These are phyloP conservation scores for Hippophae tibetana DNA, from an alignment of 306 rosid species.

Conservation along the genomic window DNA sequence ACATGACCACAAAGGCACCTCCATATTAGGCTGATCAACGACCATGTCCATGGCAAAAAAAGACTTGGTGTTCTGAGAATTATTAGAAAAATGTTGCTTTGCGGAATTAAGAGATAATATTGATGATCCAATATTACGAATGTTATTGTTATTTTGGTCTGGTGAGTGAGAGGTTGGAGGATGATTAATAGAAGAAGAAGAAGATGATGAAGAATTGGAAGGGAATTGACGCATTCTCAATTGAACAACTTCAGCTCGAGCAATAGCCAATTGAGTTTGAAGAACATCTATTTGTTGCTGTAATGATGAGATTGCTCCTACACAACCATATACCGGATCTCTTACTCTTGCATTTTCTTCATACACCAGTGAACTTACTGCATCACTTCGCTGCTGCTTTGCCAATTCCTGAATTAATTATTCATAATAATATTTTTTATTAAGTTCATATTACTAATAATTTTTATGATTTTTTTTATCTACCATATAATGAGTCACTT, in stretches of 20 bases:
- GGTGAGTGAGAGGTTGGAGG: too few species aligned
- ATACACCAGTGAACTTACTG: constrained; percentile 91
- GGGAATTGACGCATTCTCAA: constrained; percentile 44
- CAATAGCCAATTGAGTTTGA: constrained; percentile 66
- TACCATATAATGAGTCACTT: too few species aligned
- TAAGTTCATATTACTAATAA: too few species aligned
- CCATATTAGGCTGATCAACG: constrained; percentile 49
- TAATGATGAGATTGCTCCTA: constrained; percentile 83
- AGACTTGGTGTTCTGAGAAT: constrained; percentile 42
- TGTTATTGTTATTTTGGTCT: background rate
- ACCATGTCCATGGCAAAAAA: constrained; percentile 51
- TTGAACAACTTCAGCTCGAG: constrained; percentile 74
- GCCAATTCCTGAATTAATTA: constrained; percentile 53
- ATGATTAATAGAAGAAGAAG: too few species aligned
- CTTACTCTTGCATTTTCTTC: constrained; percentile 89
- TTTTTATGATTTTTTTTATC: too few species aligned
- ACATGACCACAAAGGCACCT: constrained; percentile 70
- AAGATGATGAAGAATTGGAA: constrained; percentile 10
- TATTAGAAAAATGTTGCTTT: constrained; percentile 15
- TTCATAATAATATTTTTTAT: too few species aligned
- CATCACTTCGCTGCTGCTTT: constrained; percentile 78
- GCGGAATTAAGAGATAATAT: constrained; percentile 11
- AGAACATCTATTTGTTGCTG: constrained; percentile 76
- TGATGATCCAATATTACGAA: background rate
- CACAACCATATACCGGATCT: constrained; percentile 92